Base-by-base conservation (phyloP, 2,329 filamentous ascomycete species). In the Capronia coronata region DNA sequence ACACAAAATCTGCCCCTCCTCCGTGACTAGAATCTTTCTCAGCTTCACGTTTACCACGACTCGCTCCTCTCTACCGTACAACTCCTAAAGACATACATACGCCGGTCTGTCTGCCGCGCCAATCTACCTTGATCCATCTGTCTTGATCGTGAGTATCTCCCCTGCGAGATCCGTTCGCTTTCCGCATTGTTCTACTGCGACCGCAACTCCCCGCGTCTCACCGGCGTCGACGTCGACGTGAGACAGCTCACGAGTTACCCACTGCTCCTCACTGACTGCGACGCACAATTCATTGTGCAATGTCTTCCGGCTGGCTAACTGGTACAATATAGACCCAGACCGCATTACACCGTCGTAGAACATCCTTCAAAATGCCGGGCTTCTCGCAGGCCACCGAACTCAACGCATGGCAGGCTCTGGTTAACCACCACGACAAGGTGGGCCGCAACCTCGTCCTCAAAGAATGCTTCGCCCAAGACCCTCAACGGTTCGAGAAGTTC, bases 391-490 rank as follows among this genome's bases (percentile, higher is more conserved):
- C 91, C 62, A 89, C 83, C 67, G 85, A 88, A 57, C 84, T 95
- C 62, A 76, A 82, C 62, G 83, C 88, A 66, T 98, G 93, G 91
- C 79, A 85, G 68, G 80, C 86, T 67, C 88, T 98, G 65, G 87
- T 94, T 74, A 78, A 87, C 64, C 90, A 97, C 73, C 89, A 94
- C 73, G 83, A 87, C 71, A 78, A 77, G 57, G 80, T 93, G 41
- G 90, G 88, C 65, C 90, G 90, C 74, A 82, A 84, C 66, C 93
- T 97, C 66, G 84, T 94, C 57, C 80, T 97, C 59, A 95, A 94
- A 75, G 86, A 94, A 59, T 87, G 87, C 67, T 98, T 97, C 71
- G 78, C 87, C 64, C 82, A 87, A 62, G 90, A 98, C 68, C 82
- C 89, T 43, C 68, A 86, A 66, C 88, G 93, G 57, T 97, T 96